These are phyloP conservation scores for Nidularia pulvinata DNA, from an alignment of 768 basidiomycete species.

Conservation along the genomic window DNA sequence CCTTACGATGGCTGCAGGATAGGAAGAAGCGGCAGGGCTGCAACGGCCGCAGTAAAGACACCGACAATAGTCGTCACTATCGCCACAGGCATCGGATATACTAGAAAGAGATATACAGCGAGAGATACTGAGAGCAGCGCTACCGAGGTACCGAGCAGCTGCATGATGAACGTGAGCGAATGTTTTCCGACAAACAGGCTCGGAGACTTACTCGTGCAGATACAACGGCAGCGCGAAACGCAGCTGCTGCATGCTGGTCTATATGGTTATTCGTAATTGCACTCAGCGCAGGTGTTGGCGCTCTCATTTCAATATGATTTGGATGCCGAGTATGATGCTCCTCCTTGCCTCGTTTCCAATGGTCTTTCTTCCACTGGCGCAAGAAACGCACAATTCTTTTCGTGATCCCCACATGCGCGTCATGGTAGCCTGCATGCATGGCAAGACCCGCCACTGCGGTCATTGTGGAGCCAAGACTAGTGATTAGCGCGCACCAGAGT, in stretches of 20 bases:
- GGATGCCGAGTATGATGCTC: not conserved
- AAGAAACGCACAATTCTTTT: constrained; percentile 5
- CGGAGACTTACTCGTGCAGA: constrained; percentile 1
- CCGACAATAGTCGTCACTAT: not conserved
- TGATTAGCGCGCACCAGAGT: constrained; percentile 6
- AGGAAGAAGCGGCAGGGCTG: not conserved
- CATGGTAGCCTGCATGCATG: constrained; percentile 6
- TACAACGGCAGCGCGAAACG: constrained; percentile 6
- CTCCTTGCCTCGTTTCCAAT: not conserved
- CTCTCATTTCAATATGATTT: not conserved
- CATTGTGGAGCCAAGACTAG: constrained; percentile 8
- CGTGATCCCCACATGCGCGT: constrained; percentile 5
- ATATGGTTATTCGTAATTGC: constrained; percentile 2
- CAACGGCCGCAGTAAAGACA: not conserved
- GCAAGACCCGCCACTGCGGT: constrained; percentile 6
- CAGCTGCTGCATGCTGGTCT: constrained; percentile 1
- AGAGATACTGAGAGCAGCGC: constrained; percentile 3
- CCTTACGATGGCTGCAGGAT: not conserved
- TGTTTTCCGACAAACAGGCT: not conserved
- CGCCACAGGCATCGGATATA: constrained; percentile 6
- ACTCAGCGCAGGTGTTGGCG: not conserved
- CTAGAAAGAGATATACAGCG: constrained; percentile 6
- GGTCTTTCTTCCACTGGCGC: constrained; percentile 1
- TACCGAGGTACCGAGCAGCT: constrained; percentile 5
- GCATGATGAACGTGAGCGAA: not conserved